These are phyloP conservation scores for Ceriops tagal DNA, from an alignment of 345 rosid species.

Conservation along the genomic window DNA sequence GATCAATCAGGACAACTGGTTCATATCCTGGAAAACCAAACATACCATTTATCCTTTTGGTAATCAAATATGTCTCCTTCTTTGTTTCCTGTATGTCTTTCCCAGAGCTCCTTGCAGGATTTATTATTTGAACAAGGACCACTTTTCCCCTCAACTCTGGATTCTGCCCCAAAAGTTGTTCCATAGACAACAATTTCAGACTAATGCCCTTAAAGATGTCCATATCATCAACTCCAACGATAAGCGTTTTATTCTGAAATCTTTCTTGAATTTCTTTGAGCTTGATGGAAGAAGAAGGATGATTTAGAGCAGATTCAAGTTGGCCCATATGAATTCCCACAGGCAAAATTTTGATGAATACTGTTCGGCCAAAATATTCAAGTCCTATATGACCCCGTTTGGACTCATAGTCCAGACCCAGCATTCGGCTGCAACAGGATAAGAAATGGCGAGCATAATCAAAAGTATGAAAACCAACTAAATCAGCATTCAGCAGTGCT, in stretches of 20 bases:
- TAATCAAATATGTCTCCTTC: constrained; percentile 23
- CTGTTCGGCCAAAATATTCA: constrained; percentile 44
- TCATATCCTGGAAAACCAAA: constrained; percentile 35
- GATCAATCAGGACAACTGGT: constrained; percentile 44
- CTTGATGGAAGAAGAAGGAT: constrained; percentile 29
- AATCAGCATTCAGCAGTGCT: constrained; percentile 42
- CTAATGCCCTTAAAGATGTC: constrained; percentile 49
- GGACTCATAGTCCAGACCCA: constrained; percentile 43
- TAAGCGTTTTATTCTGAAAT: constrained; percentile 33
- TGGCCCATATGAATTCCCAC: constrained; percentile 40
- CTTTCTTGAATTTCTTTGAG: constrained; percentile 34
- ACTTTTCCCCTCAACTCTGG: constrained; percentile 30
- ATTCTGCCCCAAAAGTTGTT: constrained; percentile 35
- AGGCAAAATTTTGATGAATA: constrained; percentile 41
- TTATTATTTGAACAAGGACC: constrained; percentile 41
- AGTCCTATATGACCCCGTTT: constrained; percentile 46
- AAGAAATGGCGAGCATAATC: constrained; percentile 51
- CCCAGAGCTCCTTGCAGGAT: constrained; percentile 47
- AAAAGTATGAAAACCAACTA: constrained; percentile 47
- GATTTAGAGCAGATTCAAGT: constrained; percentile 36
- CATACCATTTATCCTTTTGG: constrained; percentile 28
- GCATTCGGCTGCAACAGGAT: constrained; percentile 48
- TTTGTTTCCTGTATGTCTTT: constrained; percentile 36
- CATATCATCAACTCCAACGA: constrained; percentile 49
- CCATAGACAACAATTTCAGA: constrained; percentile 38